phyloP scores from a whole-genome alignment of 345 rosid species.

The Luvunga scandens region DNA sequence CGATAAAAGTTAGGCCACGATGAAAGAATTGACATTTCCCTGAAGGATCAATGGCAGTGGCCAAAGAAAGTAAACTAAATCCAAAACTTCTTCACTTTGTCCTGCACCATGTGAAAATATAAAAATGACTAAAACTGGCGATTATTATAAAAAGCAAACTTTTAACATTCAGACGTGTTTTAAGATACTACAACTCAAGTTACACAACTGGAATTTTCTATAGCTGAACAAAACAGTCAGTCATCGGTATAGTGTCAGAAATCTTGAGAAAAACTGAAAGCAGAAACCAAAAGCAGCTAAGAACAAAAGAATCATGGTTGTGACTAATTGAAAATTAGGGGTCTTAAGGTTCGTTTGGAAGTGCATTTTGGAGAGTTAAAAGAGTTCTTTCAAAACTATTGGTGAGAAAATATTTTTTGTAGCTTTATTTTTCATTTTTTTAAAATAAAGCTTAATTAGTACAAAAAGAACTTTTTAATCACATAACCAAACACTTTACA shows the following conservation, averaged over 20 bases:
- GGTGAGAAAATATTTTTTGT: no score
- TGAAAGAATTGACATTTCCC: neutral
- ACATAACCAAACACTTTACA: no score
- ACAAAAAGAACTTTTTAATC: no score
- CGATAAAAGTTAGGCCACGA: neutral
- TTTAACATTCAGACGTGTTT: neutral
- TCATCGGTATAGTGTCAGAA: neutral
- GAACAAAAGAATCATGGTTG: no score
- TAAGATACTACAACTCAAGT: neutral
- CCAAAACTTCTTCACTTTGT: neutral
- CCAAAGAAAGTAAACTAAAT: neutral
- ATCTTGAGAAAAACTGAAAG: neutral
- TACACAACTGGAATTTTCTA: neutral
- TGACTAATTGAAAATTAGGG: no score
- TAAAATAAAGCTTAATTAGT: no score
- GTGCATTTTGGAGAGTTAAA: no score
- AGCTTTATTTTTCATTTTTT: no score
- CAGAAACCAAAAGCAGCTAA: no score
- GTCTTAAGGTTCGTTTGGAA: no score
- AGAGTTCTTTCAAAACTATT: no score
- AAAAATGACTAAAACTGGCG: neutral
- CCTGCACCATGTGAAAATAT: constrained; percentile 2
- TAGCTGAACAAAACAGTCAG: neutral
- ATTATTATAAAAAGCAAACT: neutral
- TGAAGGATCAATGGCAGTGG: neutral